Conservation (phyloP, 176 grass and related monocot genomes). For the Areca catechu region DNA sequence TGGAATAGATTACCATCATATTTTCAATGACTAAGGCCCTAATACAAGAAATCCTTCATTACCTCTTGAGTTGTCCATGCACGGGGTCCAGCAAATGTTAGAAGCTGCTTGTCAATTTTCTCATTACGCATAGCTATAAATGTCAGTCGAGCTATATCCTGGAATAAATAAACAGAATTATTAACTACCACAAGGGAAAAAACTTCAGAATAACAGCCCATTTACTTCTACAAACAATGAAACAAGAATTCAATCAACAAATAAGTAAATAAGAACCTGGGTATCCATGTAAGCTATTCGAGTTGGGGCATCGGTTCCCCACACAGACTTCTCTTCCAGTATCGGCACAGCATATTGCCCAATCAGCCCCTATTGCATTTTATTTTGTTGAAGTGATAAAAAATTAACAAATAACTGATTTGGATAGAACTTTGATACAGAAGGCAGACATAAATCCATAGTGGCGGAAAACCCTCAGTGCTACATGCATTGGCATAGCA, state of each 20-base stretch:
- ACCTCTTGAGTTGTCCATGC: slow-evolving; percentile 99
- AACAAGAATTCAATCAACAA: no score
- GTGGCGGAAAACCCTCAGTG: no score
- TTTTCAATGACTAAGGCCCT: no score
- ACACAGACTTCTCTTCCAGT: slow-evolving; percentile 97
- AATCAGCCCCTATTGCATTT: slow-evolving; percentile 61
- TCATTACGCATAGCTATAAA: slow-evolving; percentile 89
- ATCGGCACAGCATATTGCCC: slow-evolving; percentile 99
- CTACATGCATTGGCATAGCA: no score
- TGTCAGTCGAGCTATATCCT: slow-evolving; percentile 83
- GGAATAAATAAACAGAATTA: slow-evolving; percentile 20
- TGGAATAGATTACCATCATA: no score
- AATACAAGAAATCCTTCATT: slow-evolving; percentile 6
- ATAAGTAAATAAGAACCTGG: slow-evolving; percentile 36
- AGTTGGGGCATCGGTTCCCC: slow-evolving; percentile 99
- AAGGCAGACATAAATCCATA: no score
- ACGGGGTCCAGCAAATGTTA: slow-evolving; percentile 94
- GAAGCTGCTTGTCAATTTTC: slow-evolving; percentile 60
- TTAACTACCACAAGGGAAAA: background rate
- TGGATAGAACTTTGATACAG: no score
- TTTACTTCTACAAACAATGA: no score
- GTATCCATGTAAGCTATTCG: slow-evolving; percentile 98
- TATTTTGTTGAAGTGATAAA: no score
- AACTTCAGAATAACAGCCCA: background rate
- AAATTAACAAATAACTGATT: no score